phyloP scores from a whole-genome alignment of 805 yeast species.

The Kuraishia ogatae region DNA sequence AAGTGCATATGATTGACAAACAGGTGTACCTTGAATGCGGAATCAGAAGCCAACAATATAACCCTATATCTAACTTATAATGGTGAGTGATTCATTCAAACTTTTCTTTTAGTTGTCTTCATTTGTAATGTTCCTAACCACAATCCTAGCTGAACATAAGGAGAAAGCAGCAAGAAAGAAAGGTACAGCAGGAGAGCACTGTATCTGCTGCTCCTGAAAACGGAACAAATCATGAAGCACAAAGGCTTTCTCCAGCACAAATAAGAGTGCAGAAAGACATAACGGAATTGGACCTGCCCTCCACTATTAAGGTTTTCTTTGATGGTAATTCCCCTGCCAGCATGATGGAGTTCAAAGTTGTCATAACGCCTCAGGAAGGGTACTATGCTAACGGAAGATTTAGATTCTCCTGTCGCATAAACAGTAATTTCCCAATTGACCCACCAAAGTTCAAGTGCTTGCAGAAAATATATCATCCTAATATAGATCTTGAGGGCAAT shows the following conservation, averaged over 20 bases:
- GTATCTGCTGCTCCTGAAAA: background rate
- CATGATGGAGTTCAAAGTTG: constrained; percentile 52
- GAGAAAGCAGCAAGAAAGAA: constrained; percentile 21
- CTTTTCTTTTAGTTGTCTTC: background rate
- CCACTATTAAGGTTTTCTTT: constrained; percentile 41
- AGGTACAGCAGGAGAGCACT: constrained; percentile 1
- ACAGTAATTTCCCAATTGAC: constrained; percentile 78
- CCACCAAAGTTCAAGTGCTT: constrained; percentile 79
- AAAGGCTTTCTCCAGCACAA: constrained; percentile 45
- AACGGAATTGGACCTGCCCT: constrained; percentile 58
- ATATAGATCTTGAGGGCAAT: constrained; percentile 84
- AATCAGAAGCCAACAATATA: background rate
- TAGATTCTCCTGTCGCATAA: constrained; percentile 54
- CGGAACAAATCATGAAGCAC: constrained; percentile 2
- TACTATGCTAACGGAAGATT: constrained; percentile 64
- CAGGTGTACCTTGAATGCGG: background rate
- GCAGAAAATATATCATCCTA: constrained; percentile 83
- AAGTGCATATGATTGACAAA: too few relatives aligned
- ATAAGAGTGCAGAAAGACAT: constrained; percentile 70
- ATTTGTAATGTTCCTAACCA: background rate
- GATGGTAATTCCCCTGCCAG: constrained; percentile 37
- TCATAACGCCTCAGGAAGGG: constrained; percentile 63
- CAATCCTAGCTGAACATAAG: constrained; percentile 16
- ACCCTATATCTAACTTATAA: too few relatives aligned
- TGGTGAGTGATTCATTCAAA: background rate